Evolutionary conservation across 208 protist species (phyloP).

Genomic region (Jaenimonas drosophilae): DNA sequence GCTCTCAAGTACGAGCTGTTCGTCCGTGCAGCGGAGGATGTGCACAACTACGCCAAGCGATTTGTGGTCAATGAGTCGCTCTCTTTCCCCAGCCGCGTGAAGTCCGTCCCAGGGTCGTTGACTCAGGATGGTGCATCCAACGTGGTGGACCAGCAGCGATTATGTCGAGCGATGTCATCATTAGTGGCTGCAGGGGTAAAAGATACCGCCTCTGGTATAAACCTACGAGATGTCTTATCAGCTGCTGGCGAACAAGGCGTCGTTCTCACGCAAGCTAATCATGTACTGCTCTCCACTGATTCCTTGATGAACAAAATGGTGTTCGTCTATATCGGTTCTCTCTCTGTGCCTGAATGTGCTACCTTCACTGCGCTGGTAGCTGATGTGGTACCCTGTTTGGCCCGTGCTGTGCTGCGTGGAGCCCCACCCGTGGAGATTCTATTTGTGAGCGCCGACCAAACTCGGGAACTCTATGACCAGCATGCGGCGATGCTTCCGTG

Average conservation of each 20-base stretch:
- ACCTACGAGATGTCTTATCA: slow-evolving; percentile 12
- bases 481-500: slow-evolving; percentile 28
- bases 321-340: slow-evolving; percentile 29
- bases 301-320: slow-evolving; percentile 28
- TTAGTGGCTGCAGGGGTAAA: slow-evolving; percentile 1
- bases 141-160: not conserved
- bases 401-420: not conserved
- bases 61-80: slow-evolving; percentile 10
- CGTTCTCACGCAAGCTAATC: slow-evolving; percentile 18
- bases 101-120: not conserved
- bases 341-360: slow-evolving; percentile 8
- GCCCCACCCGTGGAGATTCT: slow-evolving; percentile 21
- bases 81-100: not conserved
- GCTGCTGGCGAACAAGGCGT: slow-evolving; percentile 9
- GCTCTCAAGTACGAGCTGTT: slow-evolving; percentile 69
- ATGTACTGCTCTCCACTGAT: slow-evolving; percentile 17
- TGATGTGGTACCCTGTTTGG: slow-evolving; percentile 13
- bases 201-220: no score
- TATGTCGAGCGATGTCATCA: not conserved
- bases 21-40: slow-evolving; percentile 43
- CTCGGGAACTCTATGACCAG: slow-evolving; percentile 23
- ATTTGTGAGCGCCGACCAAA: slow-evolving; percentile 43
- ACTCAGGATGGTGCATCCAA: no score
- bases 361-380: slow-evolving; percentile 24
- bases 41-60: slow-evolving; percentile 21